These are phyloP conservation scores for Botrytis pseudocinerea DNA, from an alignment of 2,329 filamentous ascomycete species.

Conservation along the genomic window DNA sequence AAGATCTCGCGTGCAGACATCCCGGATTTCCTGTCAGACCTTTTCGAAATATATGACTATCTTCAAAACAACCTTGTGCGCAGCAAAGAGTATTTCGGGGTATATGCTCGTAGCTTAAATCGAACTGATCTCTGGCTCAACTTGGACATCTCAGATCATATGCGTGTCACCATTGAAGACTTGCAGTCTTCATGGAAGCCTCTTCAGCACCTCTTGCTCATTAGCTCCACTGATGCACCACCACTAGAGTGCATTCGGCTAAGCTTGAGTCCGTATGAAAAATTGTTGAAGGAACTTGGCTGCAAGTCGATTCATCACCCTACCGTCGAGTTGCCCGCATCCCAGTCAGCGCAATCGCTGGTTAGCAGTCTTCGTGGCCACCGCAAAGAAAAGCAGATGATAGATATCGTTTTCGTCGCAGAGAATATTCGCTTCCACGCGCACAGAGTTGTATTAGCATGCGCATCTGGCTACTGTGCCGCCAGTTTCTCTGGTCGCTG, in stretches of 20 bases:
- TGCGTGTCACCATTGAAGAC: constrained; percentile 21
- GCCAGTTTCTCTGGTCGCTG: constrained; percentile 1
- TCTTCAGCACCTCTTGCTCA: constrained; percentile 31
- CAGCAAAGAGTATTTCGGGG: constrained; percentile 20
- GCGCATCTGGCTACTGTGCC: background rate
- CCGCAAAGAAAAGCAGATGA: constrained; percentile 10
- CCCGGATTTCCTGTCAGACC: constrained; percentile 28
- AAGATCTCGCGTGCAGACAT: constrained; percentile 23
- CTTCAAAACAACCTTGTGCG: constrained; percentile 29
- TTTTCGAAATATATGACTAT: constrained; percentile 31
- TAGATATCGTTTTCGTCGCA: constrained; percentile 3
- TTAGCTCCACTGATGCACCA: constrained; percentile 34
- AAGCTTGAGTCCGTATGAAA: constrained; percentile 32
- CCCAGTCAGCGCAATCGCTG: constrained; percentile 19
- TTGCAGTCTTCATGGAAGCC: constrained; percentile 31
- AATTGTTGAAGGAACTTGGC: constrained; percentile 31
- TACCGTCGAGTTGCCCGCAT: constrained; percentile 21
- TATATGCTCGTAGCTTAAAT: background rate
- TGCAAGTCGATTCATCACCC: constrained; percentile 34
- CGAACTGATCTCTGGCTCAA: constrained; percentile 31
- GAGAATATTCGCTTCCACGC: background rate
- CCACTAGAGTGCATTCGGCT: constrained; percentile 30
- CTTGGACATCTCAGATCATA: constrained; percentile 18
- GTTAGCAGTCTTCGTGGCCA: constrained; percentile 1
- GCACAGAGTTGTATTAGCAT: background rate